These are phyloP conservation scores for Lophiostoma macrostomum DNA, from an alignment of 495 filamentous ascomycete genomes.

Conservation along the genomic window DNA sequence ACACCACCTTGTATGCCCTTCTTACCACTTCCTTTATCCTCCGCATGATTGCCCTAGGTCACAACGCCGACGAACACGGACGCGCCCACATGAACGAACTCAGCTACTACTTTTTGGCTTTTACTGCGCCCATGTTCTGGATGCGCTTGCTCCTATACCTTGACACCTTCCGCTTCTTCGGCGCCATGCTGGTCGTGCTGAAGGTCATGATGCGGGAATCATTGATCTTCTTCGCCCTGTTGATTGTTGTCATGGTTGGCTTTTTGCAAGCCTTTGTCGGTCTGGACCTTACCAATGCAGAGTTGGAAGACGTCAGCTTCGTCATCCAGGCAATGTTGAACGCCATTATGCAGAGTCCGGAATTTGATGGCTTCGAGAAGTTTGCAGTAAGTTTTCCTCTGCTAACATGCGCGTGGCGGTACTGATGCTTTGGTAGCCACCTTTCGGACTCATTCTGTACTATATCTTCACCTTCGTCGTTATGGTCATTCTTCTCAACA, in stretches of 20 bases:
- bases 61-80: conserved; percentile 49
- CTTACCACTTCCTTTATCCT: conserved; percentile 72
- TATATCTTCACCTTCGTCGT: conserved; percentile 97
- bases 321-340: conserved; percentile 91
- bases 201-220: conserved; percentile 99
- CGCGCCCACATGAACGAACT: conserved; percentile 71
- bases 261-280: conserved; percentile 97
- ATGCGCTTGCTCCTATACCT: conserved; percentile 87
- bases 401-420: background rate
- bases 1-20: conserved; percentile 72
- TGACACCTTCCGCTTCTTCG: conserved; percentile 91
- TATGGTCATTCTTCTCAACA: conserved; percentile 86
- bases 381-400: conserved; percentile 47
- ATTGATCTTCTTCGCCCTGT: conserved; percentile 94
- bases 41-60: conserved; percentile 71
- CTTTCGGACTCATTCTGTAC: conserved; percentile 47
- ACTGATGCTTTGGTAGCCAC: conserved; percentile 26
- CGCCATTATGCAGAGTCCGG: conserved; percentile 81
- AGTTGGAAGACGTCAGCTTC: conserved; percentile 59
- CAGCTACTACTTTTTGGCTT: conserved; percentile 89
- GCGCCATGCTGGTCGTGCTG: conserved; percentile 93
- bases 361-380: conserved; percentile 83
- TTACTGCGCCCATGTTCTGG: conserved; percentile 96
- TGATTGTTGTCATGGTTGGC: conserved; percentile 78
- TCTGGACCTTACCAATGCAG: conserved; percentile 76